Conservation (phyloP, 306 rosid genomes). For the Medicago lupulina region DNA sequence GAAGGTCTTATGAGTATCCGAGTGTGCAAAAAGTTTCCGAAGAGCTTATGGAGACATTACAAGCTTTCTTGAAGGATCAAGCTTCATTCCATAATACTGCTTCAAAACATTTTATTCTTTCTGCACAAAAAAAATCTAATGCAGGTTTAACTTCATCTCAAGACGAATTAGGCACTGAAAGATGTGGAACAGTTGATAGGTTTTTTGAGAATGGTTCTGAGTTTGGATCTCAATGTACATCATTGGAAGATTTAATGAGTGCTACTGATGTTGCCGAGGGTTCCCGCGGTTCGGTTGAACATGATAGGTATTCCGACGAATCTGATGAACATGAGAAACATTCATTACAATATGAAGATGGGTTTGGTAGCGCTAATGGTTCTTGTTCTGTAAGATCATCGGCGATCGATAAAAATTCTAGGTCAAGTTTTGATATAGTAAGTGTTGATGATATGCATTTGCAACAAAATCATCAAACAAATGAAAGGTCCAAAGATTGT, state of each 20-base stretch:
- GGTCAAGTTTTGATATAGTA: slow-evolving; percentile 34
- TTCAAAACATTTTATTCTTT: slow-evolving; percentile 23
- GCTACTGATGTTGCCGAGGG: slow-evolving; percentile 45
- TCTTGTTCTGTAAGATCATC: slow-evolving; percentile 39
- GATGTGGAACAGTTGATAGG: slow-evolving; percentile 45
- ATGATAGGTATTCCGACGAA: slow-evolving; percentile 39
- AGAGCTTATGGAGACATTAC: slow-evolving; percentile 76
- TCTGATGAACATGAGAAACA: slow-evolving; percentile 44
- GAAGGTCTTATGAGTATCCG: slow-evolving; percentile 90
- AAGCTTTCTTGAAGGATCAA: slow-evolving; percentile 80
- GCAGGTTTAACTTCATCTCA: slow-evolving; percentile 38
- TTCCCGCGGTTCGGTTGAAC: slow-evolving; percentile 49
- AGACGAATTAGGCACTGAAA: slow-evolving; percentile 40
- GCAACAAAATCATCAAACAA: slow-evolving; percentile 21
- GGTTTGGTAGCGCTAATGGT: slow-evolving; percentile 35
- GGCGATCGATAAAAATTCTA: slow-evolving; percentile 14
- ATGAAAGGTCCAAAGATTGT: slow-evolving; percentile 33
- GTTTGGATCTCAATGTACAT: slow-evolving; percentile 52
- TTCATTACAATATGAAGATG: slow-evolving; percentile 43
- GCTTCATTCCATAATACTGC: slow-evolving; percentile 52
- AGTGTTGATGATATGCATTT: slow-evolving; percentile 41
- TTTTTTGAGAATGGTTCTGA: slow-evolving; percentile 48
- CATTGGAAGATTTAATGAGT: slow-evolving; percentile 65
- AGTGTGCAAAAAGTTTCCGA: slow-evolving; percentile 73
- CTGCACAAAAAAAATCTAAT: neutral